phyloP scores from a whole-genome alignment of 1,284 basidiomycete genomes.

The Dichomitus squalens region DNA sequence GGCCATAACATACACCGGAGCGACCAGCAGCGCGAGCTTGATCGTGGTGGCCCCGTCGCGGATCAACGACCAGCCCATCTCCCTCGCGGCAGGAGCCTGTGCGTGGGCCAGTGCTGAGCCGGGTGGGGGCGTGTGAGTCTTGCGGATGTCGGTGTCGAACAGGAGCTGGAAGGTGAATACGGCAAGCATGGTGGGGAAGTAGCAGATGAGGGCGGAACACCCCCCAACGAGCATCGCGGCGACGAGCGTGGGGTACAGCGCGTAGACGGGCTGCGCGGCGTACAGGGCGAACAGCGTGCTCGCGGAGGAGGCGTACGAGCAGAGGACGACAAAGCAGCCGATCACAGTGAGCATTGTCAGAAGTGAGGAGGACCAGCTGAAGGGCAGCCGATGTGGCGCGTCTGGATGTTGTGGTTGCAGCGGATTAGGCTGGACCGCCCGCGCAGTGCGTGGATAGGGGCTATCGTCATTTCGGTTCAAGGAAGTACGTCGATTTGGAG shows the following conservation, averaged over 20 bases:
- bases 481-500: background rate
- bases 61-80: slow-evolving; percentile 13
- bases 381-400: slow-evolving; percentile 1
- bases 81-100: background rate
- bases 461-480: background rate
- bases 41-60: slow-evolving; percentile 20
- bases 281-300: slow-evolving; percentile 18
- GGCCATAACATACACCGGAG: slow-evolving; percentile 18
- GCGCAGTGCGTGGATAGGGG: background rate
- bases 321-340: slow-evolving; percentile 9
- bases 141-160: slow-evolving; percentile 20
- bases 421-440: background rate
- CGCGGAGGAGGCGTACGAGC: slow-evolving; percentile 10
- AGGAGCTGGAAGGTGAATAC: slow-evolving; percentile 14
- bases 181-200: slow-evolving; percentile 19
- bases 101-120: background rate
- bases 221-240: slow-evolving; percentile 23
- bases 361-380: slow-evolving; percentile 18
- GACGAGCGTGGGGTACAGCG: slow-evolving; percentile 17
- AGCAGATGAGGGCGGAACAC: slow-evolving; percentile 17
- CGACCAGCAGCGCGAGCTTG: slow-evolving; percentile 21
- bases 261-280: slow-evolving; percentile 17
- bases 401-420: background rate
- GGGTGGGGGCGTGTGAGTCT: slow-evolving; percentile 6
- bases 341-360: slow-evolving; percentile 15